phyloP scores from a whole-genome alignment of 2,329 filamentous ascomycete genomes.

The Penicillium italicum region DNA sequence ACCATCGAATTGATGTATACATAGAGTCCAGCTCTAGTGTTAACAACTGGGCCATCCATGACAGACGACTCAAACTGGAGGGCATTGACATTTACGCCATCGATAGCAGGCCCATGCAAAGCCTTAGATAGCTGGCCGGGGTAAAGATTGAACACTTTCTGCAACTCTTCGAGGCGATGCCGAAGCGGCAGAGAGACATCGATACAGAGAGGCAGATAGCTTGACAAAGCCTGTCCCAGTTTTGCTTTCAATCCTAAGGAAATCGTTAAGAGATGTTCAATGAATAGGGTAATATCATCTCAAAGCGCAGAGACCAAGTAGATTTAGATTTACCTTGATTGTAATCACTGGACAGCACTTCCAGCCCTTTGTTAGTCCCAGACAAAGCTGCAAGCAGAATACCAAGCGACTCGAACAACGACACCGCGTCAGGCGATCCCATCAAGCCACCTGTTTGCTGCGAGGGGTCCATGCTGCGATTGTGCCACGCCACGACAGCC shows the following conservation, averaged over 20 bases:
- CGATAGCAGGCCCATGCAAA: conserved; percentile 44
- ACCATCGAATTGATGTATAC: conserved; percentile 80
- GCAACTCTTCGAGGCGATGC: conserved; percentile 38
- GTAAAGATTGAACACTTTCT: conserved; percentile 43
- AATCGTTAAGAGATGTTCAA: conserved; percentile 4
- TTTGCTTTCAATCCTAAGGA: conserved; percentile 34
- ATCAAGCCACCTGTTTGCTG: conserved; percentile 32
- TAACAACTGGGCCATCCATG: conserved; percentile 66
- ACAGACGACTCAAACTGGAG: conserved; percentile 54
- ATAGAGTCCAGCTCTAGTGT: conserved; percentile 78
- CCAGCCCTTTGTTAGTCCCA: conserved; percentile 35
- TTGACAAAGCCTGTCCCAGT: conserved; percentile 38
- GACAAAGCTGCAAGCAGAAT: conserved; percentile 41
- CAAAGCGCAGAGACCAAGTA: background rate
- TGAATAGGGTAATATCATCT: background rate
- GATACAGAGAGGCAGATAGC: conserved; percentile 41
- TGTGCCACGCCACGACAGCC: conserved; percentile 36
- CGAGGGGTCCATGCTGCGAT: conserved; percentile 23
- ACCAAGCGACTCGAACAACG: conserved; percentile 42
- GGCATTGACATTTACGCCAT: conserved; percentile 43
- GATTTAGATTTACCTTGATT: conserved; percentile 30
- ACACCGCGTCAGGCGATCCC: conserved; percentile 37
- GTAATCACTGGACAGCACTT: conserved; percentile 34
- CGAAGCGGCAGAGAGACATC: conserved; percentile 40
- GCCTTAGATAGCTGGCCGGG: conserved; percentile 41